Base-by-base conservation (phyloP, 805 yeast species). In the Teunomyces panamensis region DNA sequence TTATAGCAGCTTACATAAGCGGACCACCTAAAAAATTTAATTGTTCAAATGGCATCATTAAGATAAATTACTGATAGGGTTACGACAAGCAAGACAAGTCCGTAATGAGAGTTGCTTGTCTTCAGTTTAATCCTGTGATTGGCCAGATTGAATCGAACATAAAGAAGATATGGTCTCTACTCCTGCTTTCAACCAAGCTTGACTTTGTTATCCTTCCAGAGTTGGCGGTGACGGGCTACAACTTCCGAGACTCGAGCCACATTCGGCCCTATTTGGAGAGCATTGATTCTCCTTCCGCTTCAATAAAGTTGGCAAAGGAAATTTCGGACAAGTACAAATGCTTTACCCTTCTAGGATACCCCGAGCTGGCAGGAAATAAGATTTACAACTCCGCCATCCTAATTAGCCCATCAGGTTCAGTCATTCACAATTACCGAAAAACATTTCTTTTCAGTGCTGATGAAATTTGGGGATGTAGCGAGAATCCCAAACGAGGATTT, bases 181-280 rank as follows among this genome's bases (percentile, higher is more conserved):
- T 42, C 13, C 30, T 26, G 32, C 28, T 32, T 2, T 44, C 52
- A 43, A 48, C 55, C 30, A 54, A 56, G 33, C 60, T 83, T 1
- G 95, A 89, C 59, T 54, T 90, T n/a, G 63, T 90, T 6, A 78
- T 90, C 1, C 73, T 91, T 5, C 96, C 97, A 0, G 97, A 90
- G 58, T 66, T 90, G 43, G 89, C 95, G 0, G 67, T 91, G 9
- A 86, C 96, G 0, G 96, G 97, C 0, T 90, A 90, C 62, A 85
- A 84, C 57, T 91, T 85, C 65, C 60, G 64, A 27, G 62, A 68
- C 24, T 64, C 61, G 36, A 60, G 56, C 0, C 79, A 74, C 33
- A 82, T 85, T 16, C 63, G 56, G 43, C 91, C 92, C 2, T 84
- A 64, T 55, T 60, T 85, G 26, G 91, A 87, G 51, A 47, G 45